Percentiles rank a stretch among this genome's conserved stretches.
Conservation (phyloP, 352 stramenopile genomes). For the Globisporangium megalacanthum region DNA sequence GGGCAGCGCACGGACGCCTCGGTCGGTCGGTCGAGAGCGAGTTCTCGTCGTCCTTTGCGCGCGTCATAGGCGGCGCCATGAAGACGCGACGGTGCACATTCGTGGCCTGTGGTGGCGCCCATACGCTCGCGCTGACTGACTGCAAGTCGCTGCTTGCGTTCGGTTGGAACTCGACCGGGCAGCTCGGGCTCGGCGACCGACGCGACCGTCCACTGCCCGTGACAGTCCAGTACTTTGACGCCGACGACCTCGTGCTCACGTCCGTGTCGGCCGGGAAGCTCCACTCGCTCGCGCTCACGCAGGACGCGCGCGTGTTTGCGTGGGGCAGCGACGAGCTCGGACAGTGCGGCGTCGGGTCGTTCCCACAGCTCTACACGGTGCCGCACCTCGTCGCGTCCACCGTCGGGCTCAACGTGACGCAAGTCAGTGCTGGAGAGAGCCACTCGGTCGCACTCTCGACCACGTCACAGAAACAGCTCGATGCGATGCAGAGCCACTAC, state of each 20-base stretch:
- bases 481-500: slow-evolving; percentile 39
- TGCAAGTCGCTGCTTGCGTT: slow-evolving; percentile 41
- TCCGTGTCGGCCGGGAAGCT: slow-evolving; percentile 40
- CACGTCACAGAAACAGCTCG: slow-evolving; percentile 30
- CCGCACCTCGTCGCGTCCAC: slow-evolving; percentile 58
- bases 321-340: slow-evolving; percentile 73
- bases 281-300: slow-evolving; percentile 43
- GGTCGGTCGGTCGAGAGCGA: slow-evolving; percentile 20
- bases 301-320: slow-evolving; percentile 53
- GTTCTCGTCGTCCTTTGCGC: slow-evolving; percentile 39
- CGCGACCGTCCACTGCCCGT: slow-evolving; percentile 34
- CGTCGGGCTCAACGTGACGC: slow-evolving; percentile 47
- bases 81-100: slow-evolving; percentile 29
- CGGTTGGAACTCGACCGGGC: slow-evolving; percentile 49
- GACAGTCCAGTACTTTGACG: slow-evolving; percentile 49
- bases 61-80: slow-evolving; percentile 15
- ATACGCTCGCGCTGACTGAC: slow-evolving; percentile 47
- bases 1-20: slow-evolving; percentile 46
- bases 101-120: slow-evolving; percentile 49
- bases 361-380: slow-evolving; percentile 71
- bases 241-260: slow-evolving; percentile 22
- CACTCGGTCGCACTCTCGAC: slow-evolving; percentile 53
- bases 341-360: slow-evolving; percentile 62
- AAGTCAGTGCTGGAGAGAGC: slow-evolving; percentile 37
- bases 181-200: slow-evolving; percentile 61